Evolutionary conservation across 768 basidiomycete genomes (phyloP).

Genomic region (Pleurotus ostreatus): DNA sequence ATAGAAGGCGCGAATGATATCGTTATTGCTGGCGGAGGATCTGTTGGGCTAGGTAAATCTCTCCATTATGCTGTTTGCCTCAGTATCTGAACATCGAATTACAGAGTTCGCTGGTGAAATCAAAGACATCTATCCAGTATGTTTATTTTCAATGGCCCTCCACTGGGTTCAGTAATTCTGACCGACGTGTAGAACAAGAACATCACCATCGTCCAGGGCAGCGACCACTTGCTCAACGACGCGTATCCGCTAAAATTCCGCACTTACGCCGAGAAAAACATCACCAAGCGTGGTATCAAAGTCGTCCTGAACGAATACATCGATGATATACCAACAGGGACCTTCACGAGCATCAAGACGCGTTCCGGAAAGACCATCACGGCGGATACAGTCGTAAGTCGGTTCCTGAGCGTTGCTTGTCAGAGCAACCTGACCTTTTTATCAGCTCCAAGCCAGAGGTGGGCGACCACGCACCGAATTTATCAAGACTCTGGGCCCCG

Average conservation of each 20-base stretch:
- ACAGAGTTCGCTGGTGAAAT: slow-evolving; percentile 41
- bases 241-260: slow-evolving; percentile 55
- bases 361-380: slow-evolving; percentile 43
- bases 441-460: slow-evolving; percentile 34
- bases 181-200: slow-evolving; percentile 29
- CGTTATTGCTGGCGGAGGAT: slow-evolving; percentile 53
- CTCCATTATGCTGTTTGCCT: slow-evolving; percentile 11
- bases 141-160: slow-evolving; percentile 5
- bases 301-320: slow-evolving; percentile 51
- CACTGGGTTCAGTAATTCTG: not conserved
- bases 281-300: slow-evolving; percentile 42
- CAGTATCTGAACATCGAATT: not conserved
- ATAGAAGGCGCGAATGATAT: slow-evolving; percentile 39
- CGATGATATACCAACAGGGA: slow-evolving; percentile 38
- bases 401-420: too few species aligned
- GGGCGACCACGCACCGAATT: slow-evolving; percentile 51
- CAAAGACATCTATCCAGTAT: slow-evolving; percentile 33
- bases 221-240: slow-evolving; percentile 48
- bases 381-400: slow-evolving; percentile 57
- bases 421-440: not conserved
- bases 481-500: slow-evolving; percentile 35
- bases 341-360: slow-evolving; percentile 36
- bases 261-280: slow-evolving; percentile 35
- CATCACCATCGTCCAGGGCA: slow-evolving; percentile 60
- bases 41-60: slow-evolving; percentile 43